Percentiles rank a stretch among this genome's conserved stretches.
phyloP scores from a whole-genome alignment of 208 protist species.

The Balamuthia mandrillaris region DNA sequence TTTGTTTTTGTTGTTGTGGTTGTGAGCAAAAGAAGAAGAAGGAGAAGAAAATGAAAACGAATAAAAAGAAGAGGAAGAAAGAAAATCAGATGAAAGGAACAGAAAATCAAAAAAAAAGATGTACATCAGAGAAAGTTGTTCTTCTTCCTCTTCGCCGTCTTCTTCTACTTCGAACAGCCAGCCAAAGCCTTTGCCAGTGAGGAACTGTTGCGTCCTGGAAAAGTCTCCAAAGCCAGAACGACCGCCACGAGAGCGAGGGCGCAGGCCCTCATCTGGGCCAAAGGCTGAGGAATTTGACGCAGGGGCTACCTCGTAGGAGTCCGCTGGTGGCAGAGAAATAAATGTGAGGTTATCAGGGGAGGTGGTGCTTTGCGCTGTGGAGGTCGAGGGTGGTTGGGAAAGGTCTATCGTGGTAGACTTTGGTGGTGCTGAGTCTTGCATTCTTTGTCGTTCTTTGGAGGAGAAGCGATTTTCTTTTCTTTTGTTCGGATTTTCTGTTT shows the following conservation, averaged over 20 bases:
- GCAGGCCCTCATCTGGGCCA: not conserved
- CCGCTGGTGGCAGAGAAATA: not conserved
- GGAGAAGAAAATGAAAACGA: not conserved
- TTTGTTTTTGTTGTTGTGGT: not conserved
- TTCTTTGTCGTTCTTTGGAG: not conserved
- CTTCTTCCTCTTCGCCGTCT: not conserved
- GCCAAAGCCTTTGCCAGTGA: not conserved
- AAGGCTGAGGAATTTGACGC: not conserved
- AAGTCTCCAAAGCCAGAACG: not conserved
- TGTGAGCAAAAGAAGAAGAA: not conserved
- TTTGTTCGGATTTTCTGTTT: not conserved
- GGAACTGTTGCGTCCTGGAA: not conserved
- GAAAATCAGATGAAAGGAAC: not conserved
- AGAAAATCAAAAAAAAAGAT: not conserved
- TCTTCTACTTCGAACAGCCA: constrained; percentile 35
- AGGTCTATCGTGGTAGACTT: not conserved
- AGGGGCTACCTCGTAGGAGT: not conserved
- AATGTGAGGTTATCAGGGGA: not conserved
- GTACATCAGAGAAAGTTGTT: not conserved
- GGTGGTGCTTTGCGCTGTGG: not conserved
- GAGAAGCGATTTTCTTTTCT: not conserved
- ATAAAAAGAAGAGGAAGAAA: not conserved
- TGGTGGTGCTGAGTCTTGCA: not conserved
- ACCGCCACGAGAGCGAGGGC: not conserved
- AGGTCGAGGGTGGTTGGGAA: not conserved